Base-by-base conservation (phyloP, 2,329 filamentous ascomycete genomes). In the Xylaria sp. region DNA sequence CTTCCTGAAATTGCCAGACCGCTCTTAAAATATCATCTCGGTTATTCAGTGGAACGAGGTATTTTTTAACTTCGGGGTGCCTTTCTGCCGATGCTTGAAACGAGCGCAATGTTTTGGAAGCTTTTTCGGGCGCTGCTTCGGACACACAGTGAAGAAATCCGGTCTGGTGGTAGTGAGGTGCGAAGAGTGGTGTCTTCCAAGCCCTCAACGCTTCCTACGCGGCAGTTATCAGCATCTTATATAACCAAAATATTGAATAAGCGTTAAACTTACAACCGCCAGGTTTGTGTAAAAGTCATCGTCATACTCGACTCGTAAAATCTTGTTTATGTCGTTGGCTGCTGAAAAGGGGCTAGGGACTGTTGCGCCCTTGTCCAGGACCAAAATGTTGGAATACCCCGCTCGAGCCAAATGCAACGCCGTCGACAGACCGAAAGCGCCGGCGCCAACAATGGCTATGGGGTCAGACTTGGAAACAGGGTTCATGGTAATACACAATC, bases 321-420 rank as follows among this genome's bases (percentile, higher is more conserved):
- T 89, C 75, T 89, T 89, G 74, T 89, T 89, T 29, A 89, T 73
- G 68, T 89, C 86, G 65, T 87, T 86, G 22, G 82, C 86, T 0
- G 86, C 87, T 0, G 87, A 88, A 71, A 77, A 78, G 1, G 65
- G 75, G 3, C 82, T 81, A 3, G 83, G 84, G 22, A 74, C 65
- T 1, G 64, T 61, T 2, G 60, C 10, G 5, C 63, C 68, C 53
- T 74, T 73, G 38, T 84, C 82, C 20, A 81, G 79, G 25, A 83
- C 77, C 1, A 78, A 78, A 60, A 83, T 77, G 65, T 81, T 74
- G 22, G 73, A 79, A 54, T 82, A 81, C 1, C 81, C 80, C 3
- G 77, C 72, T 10, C 77, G 73, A n/a, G 74, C 73, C 20, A 84
- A 76, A 67, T 81, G 79, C 25, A 80, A 74, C 33, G 81, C 81